A percentile compares a stretch with the other conserved stretches of the same genome.
phyloP scores from a whole-genome alignment of 2,329 filamentous ascomycete genomes.

The Sclerotiophoma versabilis region DNA sequence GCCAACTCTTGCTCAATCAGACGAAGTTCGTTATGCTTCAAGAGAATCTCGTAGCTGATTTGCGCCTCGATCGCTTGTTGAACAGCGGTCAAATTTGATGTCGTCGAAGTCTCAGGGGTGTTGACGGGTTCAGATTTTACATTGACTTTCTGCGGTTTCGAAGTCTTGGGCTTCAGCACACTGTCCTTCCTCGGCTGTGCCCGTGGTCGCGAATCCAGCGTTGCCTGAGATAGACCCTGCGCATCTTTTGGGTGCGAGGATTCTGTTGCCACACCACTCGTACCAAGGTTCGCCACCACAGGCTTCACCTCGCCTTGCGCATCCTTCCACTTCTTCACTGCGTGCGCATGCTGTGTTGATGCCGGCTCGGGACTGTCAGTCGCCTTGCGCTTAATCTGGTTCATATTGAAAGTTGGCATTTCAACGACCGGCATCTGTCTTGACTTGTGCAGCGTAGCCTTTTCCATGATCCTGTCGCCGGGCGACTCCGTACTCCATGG shows the following conservation, averaged over 20 bases:
- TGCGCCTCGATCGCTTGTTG: conserved; percentile 82
- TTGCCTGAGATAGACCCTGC: conserved; percentile 25
- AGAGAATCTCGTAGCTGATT: conserved; percentile 86
- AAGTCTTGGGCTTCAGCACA: conserved; percentile 38
- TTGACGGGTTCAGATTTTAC: conserved; percentile 33
- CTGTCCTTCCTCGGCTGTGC: conserved; percentile 41
- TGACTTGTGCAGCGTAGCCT: conserved; percentile 51
- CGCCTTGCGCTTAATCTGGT: conserved; percentile 66
- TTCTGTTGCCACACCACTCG: conserved; percentile 25
- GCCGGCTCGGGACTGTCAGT: conserved; percentile 57
- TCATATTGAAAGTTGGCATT: conserved; percentile 52
- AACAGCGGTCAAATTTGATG: conserved; percentile 56
- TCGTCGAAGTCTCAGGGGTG: conserved; percentile 35
- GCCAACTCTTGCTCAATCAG: conserved; percentile 95
- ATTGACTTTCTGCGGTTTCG: conserved; percentile 31
- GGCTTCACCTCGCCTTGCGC: conserved; percentile 44
- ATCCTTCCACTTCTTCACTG: conserved; percentile 51
- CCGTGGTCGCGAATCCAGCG: conserved; percentile 36
- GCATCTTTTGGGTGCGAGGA: conserved; percentile 21
- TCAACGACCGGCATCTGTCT: conserved; percentile 55
- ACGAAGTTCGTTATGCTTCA: conserved; percentile 93
- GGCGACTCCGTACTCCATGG: conserved; percentile 56
- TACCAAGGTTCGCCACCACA: conserved; percentile 21
- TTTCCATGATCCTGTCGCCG: conserved; percentile 54
- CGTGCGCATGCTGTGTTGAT: conserved; percentile 40